phyloP scores from a whole-genome alignment of 441 rosid genomes.

The Heliophila coronopifolia region DNA sequence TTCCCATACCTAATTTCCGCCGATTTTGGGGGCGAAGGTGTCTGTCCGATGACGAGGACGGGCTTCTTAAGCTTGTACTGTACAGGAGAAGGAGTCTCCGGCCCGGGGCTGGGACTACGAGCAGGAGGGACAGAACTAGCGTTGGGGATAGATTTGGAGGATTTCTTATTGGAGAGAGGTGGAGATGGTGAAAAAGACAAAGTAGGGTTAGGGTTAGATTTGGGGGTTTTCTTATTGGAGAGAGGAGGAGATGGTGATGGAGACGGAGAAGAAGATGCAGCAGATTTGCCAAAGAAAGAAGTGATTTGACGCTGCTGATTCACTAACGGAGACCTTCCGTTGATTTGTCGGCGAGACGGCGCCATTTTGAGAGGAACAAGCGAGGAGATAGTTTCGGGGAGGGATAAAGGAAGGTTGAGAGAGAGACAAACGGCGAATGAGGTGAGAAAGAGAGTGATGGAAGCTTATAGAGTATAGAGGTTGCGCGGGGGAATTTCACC shows the following conservation, averaged over 20 bases:
- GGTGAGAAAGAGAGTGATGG: background rate
- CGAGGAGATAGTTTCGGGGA: background rate
- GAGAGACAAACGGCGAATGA: background rate
- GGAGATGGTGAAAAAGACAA: constrained; percentile 37
- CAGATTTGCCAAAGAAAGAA: constrained; percentile 39
- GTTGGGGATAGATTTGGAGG: constrained; percentile 24
- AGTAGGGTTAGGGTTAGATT: constrained; percentile 30
- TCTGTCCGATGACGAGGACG: constrained; percentile 53
- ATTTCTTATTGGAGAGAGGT: constrained; percentile 35
- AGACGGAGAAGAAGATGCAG: constrained; percentile 52
- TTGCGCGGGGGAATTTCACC: constrained; percentile 27
- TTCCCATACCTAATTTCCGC: constrained; percentile 34
- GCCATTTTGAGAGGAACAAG: constrained; percentile 39
- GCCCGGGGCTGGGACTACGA: constrained; percentile 43
- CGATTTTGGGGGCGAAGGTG: constrained; percentile 35
- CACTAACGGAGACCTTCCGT: constrained; percentile 80
- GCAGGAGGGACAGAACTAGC: constrained; percentile 30
- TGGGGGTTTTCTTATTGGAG: constrained; percentile 37
- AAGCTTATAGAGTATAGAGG: background rate
- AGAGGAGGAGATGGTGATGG: constrained; percentile 35
- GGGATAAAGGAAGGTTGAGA: background rate
- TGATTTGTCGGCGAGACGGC: constrained; percentile 58
- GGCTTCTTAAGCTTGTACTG: constrained; percentile 53
- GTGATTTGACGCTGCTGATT: constrained; percentile 85
- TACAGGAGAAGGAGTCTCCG: constrained; percentile 65